These are phyloP conservation scores for Backusella tuberculispora DNA, from an alignment of 192 early-diverging fungal genomes.

Conservation along the genomic window DNA sequence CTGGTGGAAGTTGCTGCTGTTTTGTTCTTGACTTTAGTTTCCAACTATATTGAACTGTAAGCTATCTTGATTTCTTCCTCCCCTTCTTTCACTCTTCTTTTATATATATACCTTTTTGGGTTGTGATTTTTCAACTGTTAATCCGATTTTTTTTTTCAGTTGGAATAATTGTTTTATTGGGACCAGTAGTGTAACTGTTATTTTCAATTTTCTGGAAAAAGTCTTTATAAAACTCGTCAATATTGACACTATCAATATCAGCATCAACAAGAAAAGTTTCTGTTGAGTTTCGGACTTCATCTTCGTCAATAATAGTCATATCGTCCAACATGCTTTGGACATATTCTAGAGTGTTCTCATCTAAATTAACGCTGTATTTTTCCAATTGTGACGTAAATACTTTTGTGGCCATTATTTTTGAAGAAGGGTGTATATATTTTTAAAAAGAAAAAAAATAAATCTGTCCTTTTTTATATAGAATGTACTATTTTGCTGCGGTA, in stretches of 20 bases:
- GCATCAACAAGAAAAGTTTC: slow-evolving; percentile 59
- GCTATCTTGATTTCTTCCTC: background rate
- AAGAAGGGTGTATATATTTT: too few species aligned
- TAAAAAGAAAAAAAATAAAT: too few species aligned
- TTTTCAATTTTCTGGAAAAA: slow-evolving; percentile 10
- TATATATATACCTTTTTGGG: slow-evolving; percentile 6
- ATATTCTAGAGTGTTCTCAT: slow-evolving; percentile 56
- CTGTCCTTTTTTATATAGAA: too few species aligned
- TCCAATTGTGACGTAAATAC: slow-evolving; percentile 27
- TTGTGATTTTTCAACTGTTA: slow-evolving; percentile 4
- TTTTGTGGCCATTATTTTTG: slow-evolving; percentile 10
- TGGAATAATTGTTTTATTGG: background rate
- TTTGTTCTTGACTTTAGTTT: slow-evolving; percentile 3
- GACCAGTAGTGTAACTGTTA: slow-evolving; percentile 7
- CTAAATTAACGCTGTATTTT: slow-evolving; percentile 38
- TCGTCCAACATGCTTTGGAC: slow-evolving; percentile 47
- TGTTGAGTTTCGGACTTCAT: slow-evolving; percentile 53
- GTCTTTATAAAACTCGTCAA: slow-evolving; percentile 42
- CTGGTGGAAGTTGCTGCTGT: slow-evolving; percentile 18
- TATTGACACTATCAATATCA: slow-evolving; percentile 48
- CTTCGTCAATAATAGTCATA: slow-evolving; percentile 17
- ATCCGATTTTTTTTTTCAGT: background rate
- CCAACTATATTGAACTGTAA: background rate
- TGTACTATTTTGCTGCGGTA: too few species aligned
- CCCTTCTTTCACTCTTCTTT: too few species aligned